A percentile compares a stretch with the other conserved stretches of the same genome.
These are phyloP conservation scores for Drechslerella dactyloides DNA, from an alignment of 2,329 filamentous ascomycete genomes.

Conservation along the genomic window DNA sequence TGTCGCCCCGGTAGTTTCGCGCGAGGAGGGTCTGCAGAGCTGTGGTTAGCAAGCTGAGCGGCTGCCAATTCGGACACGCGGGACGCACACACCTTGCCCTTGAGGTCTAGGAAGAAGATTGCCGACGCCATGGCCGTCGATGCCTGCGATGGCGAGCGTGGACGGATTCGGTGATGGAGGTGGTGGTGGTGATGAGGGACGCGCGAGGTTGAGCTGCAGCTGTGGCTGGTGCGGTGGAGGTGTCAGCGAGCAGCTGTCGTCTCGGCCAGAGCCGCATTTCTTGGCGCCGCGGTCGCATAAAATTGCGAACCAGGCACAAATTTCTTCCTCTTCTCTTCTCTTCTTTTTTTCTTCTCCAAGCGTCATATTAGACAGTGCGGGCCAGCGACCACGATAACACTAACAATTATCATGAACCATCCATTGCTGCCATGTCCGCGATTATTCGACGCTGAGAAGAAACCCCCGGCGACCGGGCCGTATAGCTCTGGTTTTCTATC, in stretches of 20 bases:
- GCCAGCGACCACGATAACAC: slow-evolving; percentile 31
- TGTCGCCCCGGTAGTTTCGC: slow-evolving; percentile 97
- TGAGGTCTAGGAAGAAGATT: slow-evolving; percentile 97
- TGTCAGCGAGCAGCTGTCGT: slow-evolving; percentile 15
- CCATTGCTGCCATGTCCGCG: slow-evolving; percentile 44
- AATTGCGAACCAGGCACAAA: slow-evolving; percentile 16
- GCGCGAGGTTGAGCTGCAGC: neutral
- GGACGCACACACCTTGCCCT: slow-evolving; percentile 86
- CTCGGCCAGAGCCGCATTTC: slow-evolving; percentile 41
- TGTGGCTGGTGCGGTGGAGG: slow-evolving; percentile 16
- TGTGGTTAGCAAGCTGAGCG: slow-evolving; percentile 27
- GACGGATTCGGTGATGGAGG: slow-evolving; percentile 4
- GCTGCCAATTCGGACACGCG: neutral
- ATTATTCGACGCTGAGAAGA: slow-evolving; percentile 51
- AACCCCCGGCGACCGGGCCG: slow-evolving; percentile 30
- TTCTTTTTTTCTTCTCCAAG: slow-evolving; percentile 34
- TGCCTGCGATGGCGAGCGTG: neutral
- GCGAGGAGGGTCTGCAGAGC: slow-evolving; percentile 83
- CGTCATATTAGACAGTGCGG: slow-evolving; percentile 51
- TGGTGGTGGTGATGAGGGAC: slow-evolving; percentile 13
- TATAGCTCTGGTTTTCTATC: slow-evolving; percentile 46
- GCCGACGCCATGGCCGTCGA: slow-evolving; percentile 82
- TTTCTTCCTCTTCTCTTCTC: slow-evolving; percentile 16
- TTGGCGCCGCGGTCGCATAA: slow-evolving; percentile 35
- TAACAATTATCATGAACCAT: slow-evolving; percentile 8